Evolutionary conservation across 305 asterid genomes (phyloP).

Genomic region (Salvia sclarea): DNA sequence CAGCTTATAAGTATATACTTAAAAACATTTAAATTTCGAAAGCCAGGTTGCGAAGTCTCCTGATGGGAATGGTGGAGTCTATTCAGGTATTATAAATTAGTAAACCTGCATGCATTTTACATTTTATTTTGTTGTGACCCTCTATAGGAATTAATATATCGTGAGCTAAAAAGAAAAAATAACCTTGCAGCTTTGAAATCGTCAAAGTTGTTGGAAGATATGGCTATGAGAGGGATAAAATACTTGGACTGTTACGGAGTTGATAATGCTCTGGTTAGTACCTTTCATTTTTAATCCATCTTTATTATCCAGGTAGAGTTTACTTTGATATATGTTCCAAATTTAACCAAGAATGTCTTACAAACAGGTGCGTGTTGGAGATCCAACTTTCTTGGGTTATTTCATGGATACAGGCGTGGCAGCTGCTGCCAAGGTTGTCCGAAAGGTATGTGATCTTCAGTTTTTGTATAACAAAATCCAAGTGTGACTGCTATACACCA

Average conservation of each 20-base stretch:
- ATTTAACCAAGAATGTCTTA: slow-evolving; percentile 25
- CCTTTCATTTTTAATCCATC: slow-evolving; percentile 18
- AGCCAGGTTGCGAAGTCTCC: slow-evolving; percentile 95
- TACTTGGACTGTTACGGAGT: slow-evolving; percentile 96
- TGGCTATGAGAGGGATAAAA: slow-evolving; percentile 86
- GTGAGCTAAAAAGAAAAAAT: slow-evolving; percentile 27
- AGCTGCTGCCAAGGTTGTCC: slow-evolving; percentile 96
- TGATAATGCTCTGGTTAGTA: slow-evolving; percentile 88
- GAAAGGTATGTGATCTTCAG: slow-evolving; percentile 41
- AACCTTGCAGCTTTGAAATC: slow-evolving; percentile 71
- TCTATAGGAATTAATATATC: slow-evolving; percentile 1
- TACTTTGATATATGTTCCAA: slow-evolving; percentile 27
- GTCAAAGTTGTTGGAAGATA: slow-evolving; percentile 82
- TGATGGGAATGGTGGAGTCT: slow-evolving; percentile 99
- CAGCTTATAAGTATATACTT: slow-evolving; percentile 13
- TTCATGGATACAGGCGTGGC: slow-evolving; percentile 84
- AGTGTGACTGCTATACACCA: not conserved
- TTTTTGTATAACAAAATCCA: slow-evolving; percentile 3
- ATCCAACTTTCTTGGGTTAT: slow-evolving; percentile 96
- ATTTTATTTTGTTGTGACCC: slow-evolving; percentile 16
- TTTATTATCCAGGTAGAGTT: slow-evolving; percentile 7
- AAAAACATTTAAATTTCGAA: slow-evolving; percentile 41
- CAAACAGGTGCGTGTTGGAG: slow-evolving; percentile 92
- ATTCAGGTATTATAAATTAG: slow-evolving; percentile 56
- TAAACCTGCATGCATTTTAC: slow-evolving; percentile 14